Base-by-base conservation (phyloP, 257 asterid species). In the Craterostigma plantagineum region DNA sequence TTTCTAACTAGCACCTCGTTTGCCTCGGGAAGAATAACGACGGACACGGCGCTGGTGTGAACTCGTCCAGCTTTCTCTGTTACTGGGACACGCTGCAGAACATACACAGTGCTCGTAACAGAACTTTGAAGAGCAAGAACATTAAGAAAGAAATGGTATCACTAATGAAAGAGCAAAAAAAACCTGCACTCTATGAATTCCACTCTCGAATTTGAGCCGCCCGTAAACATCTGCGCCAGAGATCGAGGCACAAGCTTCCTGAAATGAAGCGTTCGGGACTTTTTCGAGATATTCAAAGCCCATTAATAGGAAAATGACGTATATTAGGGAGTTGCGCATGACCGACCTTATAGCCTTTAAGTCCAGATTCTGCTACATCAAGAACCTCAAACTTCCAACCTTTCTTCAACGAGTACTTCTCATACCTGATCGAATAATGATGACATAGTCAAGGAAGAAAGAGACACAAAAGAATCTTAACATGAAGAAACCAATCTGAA, bases 101-200 rank as follows among this genome's bases (percentile, higher is more conserved):
- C 49, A n/a, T n/a, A n/a, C n/a, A 56, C 42, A 4, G 17, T 45
- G 27, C 30, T 55, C 45, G 46, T 42, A 16, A 35, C 52, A 52
- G 59, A 48, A 42, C 35, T 57, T 49, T 51, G 35, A 42, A 51
- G 37, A 36, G 30, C 2, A 12, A n/a, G 35, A 34, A 53, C n/a
- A n/a, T n/a, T n/a, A 45, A 11, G 34, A 13, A 16, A 18, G 33
- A 48, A 46, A 35, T 43, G 40, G 11, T 43, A 38, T n/a, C 44
- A 54, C 27, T 38, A 2, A 15, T 43, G 4, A 33, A 34, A 38
- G 36, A 48, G 42, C 17, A 51, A 52, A 14, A 36, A 35, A 56
- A 64, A 78, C 97, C 94, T 86, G 95, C 65, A 87, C 98, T 65
- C 98, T 70, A 57, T 87, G 98, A 65, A 87, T 60, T 63, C 98